These are phyloP conservation scores for Mycocentrospora acerina DNA, from an alignment of 2,329 filamentous ascomycete genomes.

Conservation along the genomic window DNA sequence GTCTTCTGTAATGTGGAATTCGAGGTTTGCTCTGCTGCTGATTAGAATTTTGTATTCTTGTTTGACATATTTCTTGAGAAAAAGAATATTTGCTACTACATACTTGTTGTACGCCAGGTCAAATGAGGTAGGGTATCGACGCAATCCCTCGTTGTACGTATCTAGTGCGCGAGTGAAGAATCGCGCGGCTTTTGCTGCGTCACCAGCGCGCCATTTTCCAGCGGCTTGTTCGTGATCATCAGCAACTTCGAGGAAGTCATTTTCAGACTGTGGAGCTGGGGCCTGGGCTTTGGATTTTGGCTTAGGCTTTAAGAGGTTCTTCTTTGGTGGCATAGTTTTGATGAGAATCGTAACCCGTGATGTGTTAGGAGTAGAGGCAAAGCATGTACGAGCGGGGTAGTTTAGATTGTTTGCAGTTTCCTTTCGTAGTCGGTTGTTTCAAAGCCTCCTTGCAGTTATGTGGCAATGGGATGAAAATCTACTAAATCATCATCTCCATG, in stretches of 20 bases:
- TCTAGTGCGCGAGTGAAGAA: constrained; percentile 67
- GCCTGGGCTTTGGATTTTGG: constrained; percentile 31
- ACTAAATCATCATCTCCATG: no score
- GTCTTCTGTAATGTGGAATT: constrained; percentile 70
- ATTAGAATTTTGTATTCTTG: no score
- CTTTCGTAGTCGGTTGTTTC: no score
- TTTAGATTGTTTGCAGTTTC: no score
- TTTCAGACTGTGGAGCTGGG: constrained; percentile 60
- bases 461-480: no score
- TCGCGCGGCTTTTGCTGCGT: constrained; percentile 64
- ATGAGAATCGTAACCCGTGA: not conserved
- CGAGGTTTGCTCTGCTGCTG: constrained; percentile 60
- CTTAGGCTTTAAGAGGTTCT: constrained; percentile 34
- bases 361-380: no score
- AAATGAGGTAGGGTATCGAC: constrained; percentile 62
- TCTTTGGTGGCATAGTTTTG: constrained; percentile 34
- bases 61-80: no score
- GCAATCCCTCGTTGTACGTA: constrained; percentile 64
- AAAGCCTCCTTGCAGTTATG: no score
- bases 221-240: constrained; percentile 71
- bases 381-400: no score
- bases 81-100: no score
- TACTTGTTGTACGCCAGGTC: constrained; percentile 77
- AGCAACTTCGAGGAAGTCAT: constrained; percentile 68
- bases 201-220: constrained; percentile 73